Evolutionary conservation across 108 stramenopile species (phyloP).

Genomic region (Pseudonitzschia multistriata): DNA sequence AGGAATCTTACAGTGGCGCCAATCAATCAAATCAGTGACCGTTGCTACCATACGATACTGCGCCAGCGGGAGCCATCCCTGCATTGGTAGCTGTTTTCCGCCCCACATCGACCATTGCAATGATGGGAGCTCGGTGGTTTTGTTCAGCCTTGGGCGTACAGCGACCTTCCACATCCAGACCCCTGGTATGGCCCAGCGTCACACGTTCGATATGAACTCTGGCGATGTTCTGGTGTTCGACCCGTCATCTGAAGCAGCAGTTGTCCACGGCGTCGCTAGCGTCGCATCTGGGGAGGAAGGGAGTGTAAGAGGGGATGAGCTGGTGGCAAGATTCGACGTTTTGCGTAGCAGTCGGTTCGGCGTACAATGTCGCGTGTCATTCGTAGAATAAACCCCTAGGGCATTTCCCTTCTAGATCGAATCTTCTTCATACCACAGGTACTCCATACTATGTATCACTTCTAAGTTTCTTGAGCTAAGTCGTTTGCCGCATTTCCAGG

Average conservation of each 20-base stretch:
- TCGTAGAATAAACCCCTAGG: neutral
- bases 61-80: neutral
- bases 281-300: neutral
- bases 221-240: constrained; percentile 2
- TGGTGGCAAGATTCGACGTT: neutral
- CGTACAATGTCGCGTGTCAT: neutral
- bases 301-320: neutral
- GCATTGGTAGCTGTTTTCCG: neutral
- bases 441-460: no score
- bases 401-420: neutral
- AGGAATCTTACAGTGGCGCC: neutral
- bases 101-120: constrained; percentile 2
- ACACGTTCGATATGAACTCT: neutral
- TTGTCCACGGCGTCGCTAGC: neutral
- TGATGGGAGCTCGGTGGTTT: neutral
- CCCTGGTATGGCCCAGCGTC: neutral
- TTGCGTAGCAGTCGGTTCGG: neutral
- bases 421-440: neutral
- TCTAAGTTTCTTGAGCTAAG: no score
- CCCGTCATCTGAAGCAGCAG: neutral
- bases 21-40: neutral
- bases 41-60: constrained; percentile 1
- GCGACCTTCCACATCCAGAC: neutral
- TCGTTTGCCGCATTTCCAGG: no score
- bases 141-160: neutral